Base-by-base conservation (phyloP, 2,329 filamentous ascomycete genomes). In the Aureobasidium sp. region DNA sequence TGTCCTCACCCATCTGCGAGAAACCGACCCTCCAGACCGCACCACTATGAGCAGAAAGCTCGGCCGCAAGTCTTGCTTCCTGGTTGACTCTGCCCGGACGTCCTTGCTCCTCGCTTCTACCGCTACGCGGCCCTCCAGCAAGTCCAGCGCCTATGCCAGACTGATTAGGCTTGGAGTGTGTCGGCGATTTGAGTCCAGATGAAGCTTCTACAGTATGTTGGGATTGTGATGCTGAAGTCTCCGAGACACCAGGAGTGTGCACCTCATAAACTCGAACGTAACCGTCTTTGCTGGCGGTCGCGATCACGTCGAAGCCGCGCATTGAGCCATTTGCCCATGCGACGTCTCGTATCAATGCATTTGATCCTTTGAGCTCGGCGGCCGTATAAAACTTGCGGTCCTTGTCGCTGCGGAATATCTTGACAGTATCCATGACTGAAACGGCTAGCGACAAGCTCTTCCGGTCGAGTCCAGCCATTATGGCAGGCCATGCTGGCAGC, bases 261-360 rank as follows among this genome's bases (percentile, higher is more conserved):
- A 96, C 74, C 68, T 93, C 86, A 70, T 95, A 96, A n/a, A 99
- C 88, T 44, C 93, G 83, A 44, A 97, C 85, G 68, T 85, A 87
- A 3, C 94, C 93, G 71, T 99, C 94, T 73, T 95, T 95, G 71
- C 90, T 94, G 2, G 91, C 93, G 6, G 92, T 95, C 3, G 93
- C 94, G 68, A 97, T 83, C 62, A 93, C 82, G 73, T 99, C 94
- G 72, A 90, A 93, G 1, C 93, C 93, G 42, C 92, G 81, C 68
- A 95, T 91, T 66, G 91, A 95, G 14, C 91, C 93, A 52, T 91
- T 89, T 0, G 93, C 91, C 94, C 94, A 99, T 2, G 90, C 87
- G 1, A 97, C 84, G 72, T 97, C 92, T 52, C 93, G 82, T 7
- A 97, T 89, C 42, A 97, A 80, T 0, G 87, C 86, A 8, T 84